Percentiles rank a stretch among this genome's conserved stretches.
Evolutionary conservation across 2,329 filamentous ascomycete species (phyloP).

Genomic region (Nemania abortiva): DNA sequence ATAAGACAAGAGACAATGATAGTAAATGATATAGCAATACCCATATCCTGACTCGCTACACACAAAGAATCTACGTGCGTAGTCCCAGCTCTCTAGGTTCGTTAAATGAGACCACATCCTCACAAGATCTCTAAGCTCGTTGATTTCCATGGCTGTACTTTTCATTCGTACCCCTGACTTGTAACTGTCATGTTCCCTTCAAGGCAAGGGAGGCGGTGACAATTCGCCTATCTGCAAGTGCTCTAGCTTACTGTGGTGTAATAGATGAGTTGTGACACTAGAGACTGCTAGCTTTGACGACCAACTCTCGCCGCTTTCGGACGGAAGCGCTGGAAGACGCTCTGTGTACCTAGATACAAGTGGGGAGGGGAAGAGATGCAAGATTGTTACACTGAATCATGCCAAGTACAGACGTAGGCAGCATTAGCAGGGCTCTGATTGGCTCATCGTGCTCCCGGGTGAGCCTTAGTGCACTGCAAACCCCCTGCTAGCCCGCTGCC

Average conservation of each 20-base stretch:
- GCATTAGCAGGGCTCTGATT: conserved; percentile 29
- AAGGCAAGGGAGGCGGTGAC: conserved; percentile 11
- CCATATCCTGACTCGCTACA: neutral
- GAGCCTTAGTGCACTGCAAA: conserved; percentile 5
- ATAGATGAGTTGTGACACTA: too few relatives aligned
- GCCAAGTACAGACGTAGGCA: conserved; percentile 2
- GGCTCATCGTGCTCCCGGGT: neutral
- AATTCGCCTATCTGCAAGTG: neutral
- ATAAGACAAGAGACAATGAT: neutral
- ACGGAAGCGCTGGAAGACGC: conserved; percentile 3
- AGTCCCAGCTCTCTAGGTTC: neutral
- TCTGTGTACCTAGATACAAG: neutral
- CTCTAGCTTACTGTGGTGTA: conserved; percentile 4
- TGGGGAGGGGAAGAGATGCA: conserved; percentile 7
- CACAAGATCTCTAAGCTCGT: neutral
- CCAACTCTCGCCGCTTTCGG: conserved; percentile 37
- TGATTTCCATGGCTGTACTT: neutral
- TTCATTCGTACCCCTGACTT: neutral
- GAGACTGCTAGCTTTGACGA: neutral
- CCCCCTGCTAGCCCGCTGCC: conserved; percentile 23
- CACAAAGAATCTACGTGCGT: neutral
- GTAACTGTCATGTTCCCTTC: neutral
- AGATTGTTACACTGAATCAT: conserved; percentile 7
- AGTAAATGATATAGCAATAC: neutral
- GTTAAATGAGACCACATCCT: neutral